These are phyloP conservation scores for Capronia epimyces DNA, from an alignment of 2,329 filamentous ascomycete genomes.

Conservation along the genomic window DNA sequence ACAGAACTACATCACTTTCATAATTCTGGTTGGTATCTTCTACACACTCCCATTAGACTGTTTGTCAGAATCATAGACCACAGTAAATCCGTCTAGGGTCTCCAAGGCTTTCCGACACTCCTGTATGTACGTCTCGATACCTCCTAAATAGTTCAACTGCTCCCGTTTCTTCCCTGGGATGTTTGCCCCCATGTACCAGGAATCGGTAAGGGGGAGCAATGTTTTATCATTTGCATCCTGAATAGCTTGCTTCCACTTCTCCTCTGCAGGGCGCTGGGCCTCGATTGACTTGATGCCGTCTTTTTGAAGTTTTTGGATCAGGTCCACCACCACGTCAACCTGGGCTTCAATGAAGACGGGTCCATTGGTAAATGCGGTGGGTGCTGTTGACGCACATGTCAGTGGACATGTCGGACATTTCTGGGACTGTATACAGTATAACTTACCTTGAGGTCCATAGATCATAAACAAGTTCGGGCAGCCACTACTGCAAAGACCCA, in stretches of 20 bases:
- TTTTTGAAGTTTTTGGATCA: background rate
- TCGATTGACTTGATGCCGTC: conserved; percentile 4
- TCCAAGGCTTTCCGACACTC: conserved; percentile 5
- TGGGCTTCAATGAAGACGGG: conserved; percentile 52
- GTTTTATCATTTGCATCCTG: conserved; percentile 31
- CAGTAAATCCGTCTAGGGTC: conserved; percentile 3
- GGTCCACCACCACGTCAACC: conserved; percentile 43
- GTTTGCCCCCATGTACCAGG: conserved; percentile 52
- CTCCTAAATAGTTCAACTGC: conserved; percentile 36
- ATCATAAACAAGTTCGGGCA: conserved; percentile 49
- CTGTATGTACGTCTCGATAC: conserved; percentile 8
- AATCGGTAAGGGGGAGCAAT: conserved; percentile 49
- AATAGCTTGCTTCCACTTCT: conserved; percentile 35
- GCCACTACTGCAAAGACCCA: conserved; percentile 39
- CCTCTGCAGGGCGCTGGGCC: background rate
- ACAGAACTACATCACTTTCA: too few relatives aligned
- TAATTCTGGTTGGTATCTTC: too few relatives aligned
- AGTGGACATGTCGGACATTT: too few relatives aligned
- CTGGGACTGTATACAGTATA: background rate
- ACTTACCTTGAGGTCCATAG: conserved; percentile 49
- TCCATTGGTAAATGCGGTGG: conserved; percentile 45
- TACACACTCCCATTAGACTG: background rate
- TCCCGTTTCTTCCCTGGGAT: conserved; percentile 51
- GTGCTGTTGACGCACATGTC: too few relatives aligned
- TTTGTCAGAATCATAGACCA: background rate